Base-by-base conservation (phyloP, 1,139 yeast genomes). In the Yamadazyma taylorii region DNA sequence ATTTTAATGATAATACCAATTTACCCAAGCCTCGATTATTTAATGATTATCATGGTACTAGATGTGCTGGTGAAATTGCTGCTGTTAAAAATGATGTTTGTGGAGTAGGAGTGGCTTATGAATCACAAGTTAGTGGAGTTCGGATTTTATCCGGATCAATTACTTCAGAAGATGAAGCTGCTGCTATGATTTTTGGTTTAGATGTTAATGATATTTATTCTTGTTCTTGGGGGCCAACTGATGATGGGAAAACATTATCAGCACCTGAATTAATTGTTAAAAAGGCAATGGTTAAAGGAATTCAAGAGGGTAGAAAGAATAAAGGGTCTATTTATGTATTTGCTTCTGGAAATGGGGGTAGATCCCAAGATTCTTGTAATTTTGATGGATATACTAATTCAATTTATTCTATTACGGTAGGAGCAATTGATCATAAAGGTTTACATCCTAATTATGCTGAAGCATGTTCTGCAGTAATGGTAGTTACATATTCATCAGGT, bases 181-280 rank as follows among this genome's bases (percentile, higher is more conserved):
- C 85, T 2, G 86, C 97, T 1, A 66, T 94, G 69, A 73, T 85
- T 30, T 85, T 84, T 60, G 94, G 82, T 0, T 68, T 85, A 51
- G 90, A 87, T 43, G 72, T 75, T 9, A 92, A 92, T 57, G 96
- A 90, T 59, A 92, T 94, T 27, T 94, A 88, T 60, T 87, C 96
- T 3, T 94, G 99, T 60, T 88, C 96, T 4, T 94, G 99, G 99
- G 99, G 99, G 2, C 99, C 99, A 1, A 78, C 90, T 1, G 99
- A 94, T 59, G 86, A 90, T 58, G 99, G 98, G 0, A 71, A 61
- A 43, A 79, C 96, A 0, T 78, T 92, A 71, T 88, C 87, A 33
- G 95, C 79, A 5, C 98, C 98, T 0, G 87, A 88, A 17, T 57
- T 66, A 25, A 53, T 90, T 24, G 96, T 92, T 9, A 77, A 79